Evolutionary conservation across 345 rosid species (phyloP).

Genomic region (Lepidium africanum): DNA sequence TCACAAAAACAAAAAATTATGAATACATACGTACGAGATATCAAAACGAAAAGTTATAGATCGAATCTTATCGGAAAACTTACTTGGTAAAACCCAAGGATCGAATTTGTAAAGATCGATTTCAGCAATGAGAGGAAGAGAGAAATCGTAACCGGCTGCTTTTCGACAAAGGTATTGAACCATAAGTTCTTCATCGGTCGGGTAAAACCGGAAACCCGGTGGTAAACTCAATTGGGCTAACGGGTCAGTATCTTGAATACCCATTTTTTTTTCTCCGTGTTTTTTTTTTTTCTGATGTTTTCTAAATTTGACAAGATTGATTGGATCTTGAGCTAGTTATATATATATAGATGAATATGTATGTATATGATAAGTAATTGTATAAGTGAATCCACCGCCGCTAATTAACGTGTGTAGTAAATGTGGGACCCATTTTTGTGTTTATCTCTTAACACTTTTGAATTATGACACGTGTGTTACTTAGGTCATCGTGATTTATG

Average conservation of each 20-base stretch:
- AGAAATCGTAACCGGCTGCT: slow-evolving; percentile 71
- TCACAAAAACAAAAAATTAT: background rate
- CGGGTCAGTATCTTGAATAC: slow-evolving; percentile 57
- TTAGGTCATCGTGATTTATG: slow-evolving; percentile 21
- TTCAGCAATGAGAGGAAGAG: slow-evolving; percentile 65
- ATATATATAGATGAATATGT: background rate
- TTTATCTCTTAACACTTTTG: slow-evolving; percentile 12
- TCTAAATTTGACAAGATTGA: background rate
- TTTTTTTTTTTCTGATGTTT: background rate
- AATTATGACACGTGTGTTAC: slow-evolving; percentile 20
- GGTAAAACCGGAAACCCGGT: slow-evolving; percentile 90
- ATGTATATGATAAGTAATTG: background rate
- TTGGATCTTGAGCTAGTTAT: background rate
- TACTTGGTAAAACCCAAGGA: slow-evolving; percentile 89
- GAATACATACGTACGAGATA: background rate
- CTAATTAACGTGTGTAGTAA: slow-evolving; percentile 19
- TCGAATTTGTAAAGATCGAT: slow-evolving; percentile 89
- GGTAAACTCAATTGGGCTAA: slow-evolving; percentile 78
- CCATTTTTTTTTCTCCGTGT: slow-evolving; percentile 35
- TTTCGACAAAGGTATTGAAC: slow-evolving; percentile 79
- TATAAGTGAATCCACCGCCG: slow-evolving; percentile 15
- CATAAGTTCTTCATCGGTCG: slow-evolving; percentile 92
- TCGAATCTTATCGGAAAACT: background rate
- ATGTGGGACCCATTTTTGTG: slow-evolving; percentile 22
- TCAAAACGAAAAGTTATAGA: too few species aligned